Evolutionary conservation across 495 filamentous ascomycete genomes (phyloP), one percentile per base, ranked within the genome.

Genomic region (Chaetomidium leptoderma): DNA sequence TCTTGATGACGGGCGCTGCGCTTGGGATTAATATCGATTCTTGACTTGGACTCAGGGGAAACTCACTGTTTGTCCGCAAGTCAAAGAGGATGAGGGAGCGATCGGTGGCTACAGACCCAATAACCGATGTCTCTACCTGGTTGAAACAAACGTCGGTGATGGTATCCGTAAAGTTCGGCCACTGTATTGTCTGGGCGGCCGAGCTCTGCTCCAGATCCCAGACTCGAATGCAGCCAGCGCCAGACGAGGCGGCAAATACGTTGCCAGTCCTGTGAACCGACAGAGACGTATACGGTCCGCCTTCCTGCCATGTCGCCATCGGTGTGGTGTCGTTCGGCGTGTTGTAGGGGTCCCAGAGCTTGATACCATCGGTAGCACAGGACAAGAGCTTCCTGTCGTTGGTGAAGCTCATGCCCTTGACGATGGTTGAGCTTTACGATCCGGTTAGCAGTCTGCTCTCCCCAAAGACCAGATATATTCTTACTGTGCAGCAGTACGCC

Each of bases 361-460:
- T 96, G 71, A 97, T 82, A 5, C 84, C 82, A 72, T 98, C 93
- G 52, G 81, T 86, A 4, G 89, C 91, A 67, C 93, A 97, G 4
- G 91, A 90, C n/a, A 98, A 74, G 19, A 98, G 78, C 60, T 91
- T 90, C 61, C 84, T 82, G 57, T 95, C 86, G 35, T 82, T 79
- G 2, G 91, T 95, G 83, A 91, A 97, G 59, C 85, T 86, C 67
- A 97, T 76, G 1, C 90, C 90, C 75, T 96, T 97, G 37, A 98
- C 89, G 50, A 98, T 88, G 50, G 92, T 81, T 36, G 77, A 71
- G 61, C 76, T 75, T 33, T 10, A 19, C 6, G 51, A 24, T 21
- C 24, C 11, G 36, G 14, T 39, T 14, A 58, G 29, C 4, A 13
- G 10, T 8, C 36, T 10, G 2, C 6, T 21, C 10, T n/a, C 11